Evolutionary conservation across 768 basidiomycete genomes (phyloP), one percentile per base, ranked within the genome.

Genomic region (Termitomyces titanicus): DNA sequence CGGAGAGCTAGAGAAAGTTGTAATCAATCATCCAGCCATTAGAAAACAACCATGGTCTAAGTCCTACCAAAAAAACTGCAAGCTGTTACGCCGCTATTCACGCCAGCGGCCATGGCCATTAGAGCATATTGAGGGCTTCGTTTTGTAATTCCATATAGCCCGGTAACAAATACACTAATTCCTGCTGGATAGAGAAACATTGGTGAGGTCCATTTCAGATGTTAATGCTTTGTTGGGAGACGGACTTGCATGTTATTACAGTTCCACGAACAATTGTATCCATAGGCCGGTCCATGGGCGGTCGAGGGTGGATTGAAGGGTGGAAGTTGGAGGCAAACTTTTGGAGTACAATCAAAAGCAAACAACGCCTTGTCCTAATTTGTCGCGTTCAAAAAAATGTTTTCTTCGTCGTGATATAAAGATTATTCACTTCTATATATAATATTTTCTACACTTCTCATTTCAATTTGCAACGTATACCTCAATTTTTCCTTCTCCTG

Each of bases 181-280:
- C 75, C 71, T 54, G 87, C 91, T 93, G 61, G 39, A n/a, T 42
- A 50, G 54, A 59, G 39, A 20, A 24, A 43, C 18, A 31, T 45
- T 10, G 53, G 59, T 65, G 59, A 64, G 63, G 66, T 56, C 61
- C 63, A 68, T 55, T 70, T 64, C 60, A 57, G 37, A 61, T 38
- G 55, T 51, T 60, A 40, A 42, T 31, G 58, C 60, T 55, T 44
- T 56, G 56, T 35, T 50, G 61, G 62, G 72, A 74, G 76, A 87
- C 85, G 83, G 83, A 90, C 89, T 87, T 80, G 88, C 89, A 91
- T 85, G 86, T 83, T 71, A 79, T 69, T 58, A 80, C 64, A 25
- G 86, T 82, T 54, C 86, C 85, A 54, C 79, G 72, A 27, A 77
- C 74, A 43, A 90, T 74, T 25, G 78, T 82, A 55, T 66, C 65